Evolutionary conservation across 2,329 filamentous ascomycete species (phyloP).

Genomic region (Colletotrichum cereale): DNA sequence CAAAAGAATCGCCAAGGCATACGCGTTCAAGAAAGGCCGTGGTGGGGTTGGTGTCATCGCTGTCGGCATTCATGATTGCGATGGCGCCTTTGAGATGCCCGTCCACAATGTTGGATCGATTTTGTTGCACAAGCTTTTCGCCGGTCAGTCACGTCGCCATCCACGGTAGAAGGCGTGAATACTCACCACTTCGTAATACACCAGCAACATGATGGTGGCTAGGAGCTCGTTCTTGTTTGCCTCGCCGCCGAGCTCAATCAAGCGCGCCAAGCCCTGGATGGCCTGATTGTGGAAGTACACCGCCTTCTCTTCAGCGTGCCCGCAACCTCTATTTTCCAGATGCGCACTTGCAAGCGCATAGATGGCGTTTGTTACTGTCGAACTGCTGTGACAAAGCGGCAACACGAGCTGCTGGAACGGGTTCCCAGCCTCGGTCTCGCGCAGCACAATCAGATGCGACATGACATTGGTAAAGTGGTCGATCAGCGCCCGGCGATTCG

Average conservation of each 20-base stretch:
- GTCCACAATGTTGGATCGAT: slow-evolving; percentile 70
- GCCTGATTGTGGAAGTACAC: slow-evolving; percentile 71
- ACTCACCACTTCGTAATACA: slow-evolving; percentile 74
- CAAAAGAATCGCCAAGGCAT: slow-evolving; percentile 33
- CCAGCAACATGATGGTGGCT: slow-evolving; percentile 70
- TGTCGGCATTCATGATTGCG: slow-evolving; percentile 67
- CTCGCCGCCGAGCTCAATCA: slow-evolving; percentile 66
- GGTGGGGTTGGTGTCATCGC: slow-evolving; percentile 61
- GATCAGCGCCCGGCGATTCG: slow-evolving; percentile 67
- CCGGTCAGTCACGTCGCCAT: not conserved
- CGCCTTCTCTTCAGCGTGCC: slow-evolving; percentile 64
- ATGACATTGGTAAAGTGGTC: slow-evolving; percentile 74
- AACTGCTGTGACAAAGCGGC: slow-evolving; percentile 67
- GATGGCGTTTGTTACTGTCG: slow-evolving; percentile 82
- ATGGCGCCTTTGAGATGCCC: slow-evolving; percentile 73
- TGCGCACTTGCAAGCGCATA: slow-evolving; percentile 88
- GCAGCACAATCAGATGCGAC: slow-evolving; percentile 74
- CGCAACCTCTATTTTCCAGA: slow-evolving; percentile 72
- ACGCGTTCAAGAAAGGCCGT: slow-evolving; percentile 71
- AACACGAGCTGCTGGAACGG: slow-evolving; percentile 73
- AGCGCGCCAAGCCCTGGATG: slow-evolving; percentile 66
- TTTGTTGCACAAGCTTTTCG: slow-evolving; percentile 69
- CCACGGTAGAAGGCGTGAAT: not conserved
- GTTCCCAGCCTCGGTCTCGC: slow-evolving; percentile 70
- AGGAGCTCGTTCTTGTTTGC: slow-evolving; percentile 69